Percentiles rank a stretch among this genome's conserved stretches.
phyloP scores from a whole-genome alignment of 1,284 basidiomycete genomes.

The Moniliophthora roreri region DNA sequence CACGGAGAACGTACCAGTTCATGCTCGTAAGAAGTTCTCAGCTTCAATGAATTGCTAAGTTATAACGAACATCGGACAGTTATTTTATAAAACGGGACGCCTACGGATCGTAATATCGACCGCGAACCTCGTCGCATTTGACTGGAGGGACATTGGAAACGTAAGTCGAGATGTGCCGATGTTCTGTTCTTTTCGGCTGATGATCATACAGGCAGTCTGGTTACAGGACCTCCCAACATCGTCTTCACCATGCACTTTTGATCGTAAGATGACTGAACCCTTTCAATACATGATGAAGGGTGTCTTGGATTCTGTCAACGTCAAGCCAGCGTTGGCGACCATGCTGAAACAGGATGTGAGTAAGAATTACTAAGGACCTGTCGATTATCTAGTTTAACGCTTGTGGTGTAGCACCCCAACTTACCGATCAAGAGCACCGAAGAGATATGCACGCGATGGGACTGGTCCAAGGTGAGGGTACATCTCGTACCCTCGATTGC shows the following conservation, averaged over 20 bases:
- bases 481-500: constrained; percentile 68
- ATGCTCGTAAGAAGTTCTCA: constrained; percentile 52
- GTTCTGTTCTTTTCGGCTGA: background rate
- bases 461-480: constrained; percentile 69
- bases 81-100: constrained; percentile 74
- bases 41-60: too few relatives aligned
- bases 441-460: constrained; percentile 68
- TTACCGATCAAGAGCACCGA: constrained; percentile 58
- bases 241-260: constrained; percentile 44
- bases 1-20: constrained; percentile 43
- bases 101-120: constrained; percentile 73
- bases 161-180: constrained; percentile 34
- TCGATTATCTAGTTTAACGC: constrained; percentile 9
- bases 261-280: constrained; percentile 44
- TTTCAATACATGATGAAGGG: constrained; percentile 54
- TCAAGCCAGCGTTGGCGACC: constrained; percentile 57
- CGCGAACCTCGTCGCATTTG: constrained; percentile 71
- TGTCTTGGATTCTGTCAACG: constrained; percentile 59
- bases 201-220: constrained; percentile 60
- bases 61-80: constrained; percentile 30
- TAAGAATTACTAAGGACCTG: too few relatives aligned
- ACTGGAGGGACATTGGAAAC: constrained; percentile 82
- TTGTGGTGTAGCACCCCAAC: constrained; percentile 49
- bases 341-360: constrained; percentile 56
- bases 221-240: constrained; percentile 71